A percentile compares a stretch with the other conserved stretches of the same genome.
phyloP scores from a whole-genome alignment of 805 yeast species.

The Debaryomyces maramus region DNA sequence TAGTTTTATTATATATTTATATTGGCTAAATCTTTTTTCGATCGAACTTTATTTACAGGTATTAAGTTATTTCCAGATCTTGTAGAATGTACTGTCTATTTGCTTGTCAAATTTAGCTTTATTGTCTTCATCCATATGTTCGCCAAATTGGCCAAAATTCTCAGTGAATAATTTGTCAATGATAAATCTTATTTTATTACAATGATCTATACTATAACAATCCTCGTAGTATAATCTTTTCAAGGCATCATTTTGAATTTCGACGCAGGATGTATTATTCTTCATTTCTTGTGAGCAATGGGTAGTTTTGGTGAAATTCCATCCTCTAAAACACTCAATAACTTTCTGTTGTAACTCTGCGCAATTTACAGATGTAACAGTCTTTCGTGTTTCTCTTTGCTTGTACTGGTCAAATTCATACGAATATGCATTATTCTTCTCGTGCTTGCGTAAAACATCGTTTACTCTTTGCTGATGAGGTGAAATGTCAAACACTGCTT shows the following conservation, averaged over 20 bases:
- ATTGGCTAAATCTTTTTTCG: too few species aligned
- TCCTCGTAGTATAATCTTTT: conserved; percentile 34
- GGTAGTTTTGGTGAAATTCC: conserved; percentile 26
- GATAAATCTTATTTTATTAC: conserved; percentile 34
- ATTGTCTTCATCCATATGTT: conserved; percentile 24
- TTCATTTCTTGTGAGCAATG: conserved; percentile 33
- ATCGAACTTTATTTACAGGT: not conserved
- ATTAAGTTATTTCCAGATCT: conserved; percentile 30
- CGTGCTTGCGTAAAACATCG: conserved; percentile 20
- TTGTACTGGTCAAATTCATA: conserved; percentile 34
- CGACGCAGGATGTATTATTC: conserved; percentile 29
- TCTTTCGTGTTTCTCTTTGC: conserved; percentile 21
- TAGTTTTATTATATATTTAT: not conserved
- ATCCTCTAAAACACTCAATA: conserved; percentile 34
- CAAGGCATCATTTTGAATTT: conserved; percentile 36
- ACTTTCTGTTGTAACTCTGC: conserved; percentile 40
- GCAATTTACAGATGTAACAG: conserved; percentile 36
- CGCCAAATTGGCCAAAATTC: conserved; percentile 41
- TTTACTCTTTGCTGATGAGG: conserved; percentile 30
- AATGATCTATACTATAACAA: conserved; percentile 35
- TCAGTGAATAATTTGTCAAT: conserved; percentile 37
- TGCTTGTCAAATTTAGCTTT: conserved; percentile 27
- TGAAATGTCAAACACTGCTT: conserved; percentile 21
- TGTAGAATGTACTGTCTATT: conserved; percentile 28
- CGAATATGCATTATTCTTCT: conserved; percentile 16